A percentile compares a stretch with the other conserved stretches of the same genome.
Evolutionary conservation across 331 rosid genomes (phyloP).

Genomic region (Malus hybrid): DNA sequence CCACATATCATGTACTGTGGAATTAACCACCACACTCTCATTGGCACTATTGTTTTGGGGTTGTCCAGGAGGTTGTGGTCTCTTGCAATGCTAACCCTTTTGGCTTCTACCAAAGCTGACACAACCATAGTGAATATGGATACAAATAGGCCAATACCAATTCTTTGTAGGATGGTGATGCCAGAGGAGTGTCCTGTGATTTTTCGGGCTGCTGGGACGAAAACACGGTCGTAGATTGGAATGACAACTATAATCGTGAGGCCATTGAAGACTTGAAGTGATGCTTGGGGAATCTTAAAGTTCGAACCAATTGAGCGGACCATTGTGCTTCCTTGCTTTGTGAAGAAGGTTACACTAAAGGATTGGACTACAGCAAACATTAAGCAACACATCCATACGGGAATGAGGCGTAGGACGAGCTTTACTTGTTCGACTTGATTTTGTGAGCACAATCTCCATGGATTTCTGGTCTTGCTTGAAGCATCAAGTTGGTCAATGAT

Average conservation of each 20-base stretch:
- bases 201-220: background rate
- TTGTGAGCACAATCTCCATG: slow-evolving; percentile 29
- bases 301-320: background rate
- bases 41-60: background rate
- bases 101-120: background rate
- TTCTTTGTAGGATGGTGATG: background rate
- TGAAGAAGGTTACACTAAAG: background rate
- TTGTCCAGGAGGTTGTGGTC: background rate
- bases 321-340: background rate
- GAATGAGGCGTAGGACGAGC: slow-evolving; percentile 10
- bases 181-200: background rate
- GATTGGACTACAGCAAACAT: background rate
- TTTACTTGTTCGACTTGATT: background rate
- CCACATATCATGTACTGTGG: background rate
- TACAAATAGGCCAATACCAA: background rate
- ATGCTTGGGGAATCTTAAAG: background rate
- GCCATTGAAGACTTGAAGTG: background rate
- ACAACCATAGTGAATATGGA: background rate
- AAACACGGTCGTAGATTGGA: background rate
- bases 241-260: background rate
- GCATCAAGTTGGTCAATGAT: slow-evolving; percentile 15
- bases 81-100: background rate
- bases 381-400: slow-evolving; percentile 20
- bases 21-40: background rate
- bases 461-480: slow-evolving; percentile 17